Percentiles rank a stretch among this genome's conserved stretches.
Conservation (phyloP, 2,329 filamentous ascomycete genomes). For the Phialophora expanda region DNA sequence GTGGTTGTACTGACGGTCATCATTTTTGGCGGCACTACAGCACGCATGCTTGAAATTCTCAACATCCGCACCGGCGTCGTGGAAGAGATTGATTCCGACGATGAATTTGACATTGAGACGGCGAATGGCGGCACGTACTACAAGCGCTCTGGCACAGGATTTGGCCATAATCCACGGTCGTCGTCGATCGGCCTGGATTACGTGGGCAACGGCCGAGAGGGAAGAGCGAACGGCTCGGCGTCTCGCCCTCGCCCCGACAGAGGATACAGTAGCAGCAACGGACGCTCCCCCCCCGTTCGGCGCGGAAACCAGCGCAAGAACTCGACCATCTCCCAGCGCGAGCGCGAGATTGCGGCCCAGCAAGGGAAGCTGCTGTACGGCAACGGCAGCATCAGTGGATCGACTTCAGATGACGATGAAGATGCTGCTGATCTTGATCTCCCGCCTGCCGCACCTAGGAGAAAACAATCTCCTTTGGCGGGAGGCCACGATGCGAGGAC, state of each 20-base stretch:
- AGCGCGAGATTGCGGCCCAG: constrained; percentile 55
- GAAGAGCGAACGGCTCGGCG: constrained; percentile 40
- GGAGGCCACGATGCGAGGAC: constrained; percentile 18
- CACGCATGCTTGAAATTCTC: constrained; percentile 95
- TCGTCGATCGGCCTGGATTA: constrained; percentile 63
- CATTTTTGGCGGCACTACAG: constrained; percentile 96
- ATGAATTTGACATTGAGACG: constrained; percentile 95
- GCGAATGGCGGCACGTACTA: constrained; percentile 75
- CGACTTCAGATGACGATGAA: constrained; percentile 58
- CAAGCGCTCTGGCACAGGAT: constrained; percentile 75
- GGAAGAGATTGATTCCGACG: constrained; percentile 95
- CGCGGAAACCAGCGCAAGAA: constrained; percentile 57
- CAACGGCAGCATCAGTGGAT: constrained; percentile 45
- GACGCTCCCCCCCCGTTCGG: constrained; percentile 55
- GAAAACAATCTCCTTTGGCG: constrained; percentile 51
- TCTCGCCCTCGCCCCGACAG: constrained; percentile 34
- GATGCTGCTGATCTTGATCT: constrained; percentile 62
- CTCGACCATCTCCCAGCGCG: constrained; percentile 53
- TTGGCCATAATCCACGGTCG: constrained; percentile 75
- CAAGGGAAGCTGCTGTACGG: constrained; percentile 57
- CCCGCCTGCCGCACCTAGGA: constrained; percentile 58
- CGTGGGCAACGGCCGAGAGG: constrained; percentile 50
- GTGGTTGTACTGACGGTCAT: constrained; percentile 98
- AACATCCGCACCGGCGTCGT: constrained; percentile 96
- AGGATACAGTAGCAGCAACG: constrained; percentile 65